Evolutionary conservation across 345 rosid genomes (phyloP).

Genomic region (Linum lewisii): DNA sequence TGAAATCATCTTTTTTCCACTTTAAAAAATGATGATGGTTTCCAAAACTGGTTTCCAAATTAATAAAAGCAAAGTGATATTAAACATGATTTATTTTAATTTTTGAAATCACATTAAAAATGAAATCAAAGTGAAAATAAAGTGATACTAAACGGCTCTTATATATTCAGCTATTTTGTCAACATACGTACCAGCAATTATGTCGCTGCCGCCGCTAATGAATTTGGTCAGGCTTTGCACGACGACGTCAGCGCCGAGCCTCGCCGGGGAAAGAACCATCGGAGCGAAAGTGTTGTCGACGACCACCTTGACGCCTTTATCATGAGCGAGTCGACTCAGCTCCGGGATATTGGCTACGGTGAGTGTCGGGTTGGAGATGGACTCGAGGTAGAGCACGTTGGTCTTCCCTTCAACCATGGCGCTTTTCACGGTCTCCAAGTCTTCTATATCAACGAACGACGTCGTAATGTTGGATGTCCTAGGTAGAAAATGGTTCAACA

Average conservation of each 20-base stretch:
- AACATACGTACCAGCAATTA: conserved; percentile 61
- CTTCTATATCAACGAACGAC: conserved; percentile 62
- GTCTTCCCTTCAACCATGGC: conserved; percentile 62
- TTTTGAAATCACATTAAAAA: not conserved
- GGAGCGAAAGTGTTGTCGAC: conserved; percentile 95
- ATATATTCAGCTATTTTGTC: too few relatives aligned
- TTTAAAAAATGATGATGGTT: too few relatives aligned
- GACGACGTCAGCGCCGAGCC: conserved; percentile 88
- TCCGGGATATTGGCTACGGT: conserved; percentile 65
- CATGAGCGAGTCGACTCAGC: conserved; percentile 69
- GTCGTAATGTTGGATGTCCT: conserved; percentile 77
- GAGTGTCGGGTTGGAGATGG: conserved; percentile 78
- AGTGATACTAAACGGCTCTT: too few relatives aligned
- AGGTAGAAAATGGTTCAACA: conserved; percentile 70
- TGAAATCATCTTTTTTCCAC: too few relatives aligned
- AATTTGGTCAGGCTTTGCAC: conserved; percentile 92
- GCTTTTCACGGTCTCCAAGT: conserved; percentile 40
- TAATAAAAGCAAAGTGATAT: too few relatives aligned
- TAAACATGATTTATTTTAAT: too few relatives aligned
- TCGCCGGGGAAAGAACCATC: conserved; percentile 82
- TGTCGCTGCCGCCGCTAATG: conserved; percentile 95
- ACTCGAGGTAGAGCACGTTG: conserved; percentile 71
- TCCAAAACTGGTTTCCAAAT: too few relatives aligned
- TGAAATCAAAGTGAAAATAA: too few relatives aligned
- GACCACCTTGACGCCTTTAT: conserved; percentile 58